phyloP scores from a whole-genome alignment of 164 flowering plant species.

The Kingdonia uniflora region DNA sequence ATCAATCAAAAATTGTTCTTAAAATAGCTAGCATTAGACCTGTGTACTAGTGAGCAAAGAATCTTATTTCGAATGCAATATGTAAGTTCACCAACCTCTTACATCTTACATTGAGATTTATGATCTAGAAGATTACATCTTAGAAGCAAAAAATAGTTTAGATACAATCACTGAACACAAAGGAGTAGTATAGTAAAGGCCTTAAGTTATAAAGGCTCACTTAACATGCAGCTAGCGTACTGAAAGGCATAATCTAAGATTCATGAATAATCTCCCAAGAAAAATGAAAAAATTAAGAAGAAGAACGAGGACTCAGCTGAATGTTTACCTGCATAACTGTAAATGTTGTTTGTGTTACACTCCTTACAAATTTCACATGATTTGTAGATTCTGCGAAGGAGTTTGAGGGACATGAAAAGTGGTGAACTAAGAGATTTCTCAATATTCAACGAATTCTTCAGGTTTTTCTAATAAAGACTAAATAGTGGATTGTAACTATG shows the following conservation, averaged over 20 bases:
- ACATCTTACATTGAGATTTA: background rate
- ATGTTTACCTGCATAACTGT: no score
- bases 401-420: conserved; percentile 71
- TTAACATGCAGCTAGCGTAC: background rate
- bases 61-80: conserved; percentile 86
- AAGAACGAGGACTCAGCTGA: no score
- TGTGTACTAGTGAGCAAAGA: conserved; percentile 71
- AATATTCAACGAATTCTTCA: conserved; percentile 52
- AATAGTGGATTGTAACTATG: background rate
- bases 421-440: conserved; percentile 77
- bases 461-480: conserved; percentile 46
- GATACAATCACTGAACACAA: no score
- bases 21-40: conserved; percentile 80
- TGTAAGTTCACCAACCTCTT: conserved; percentile 36
- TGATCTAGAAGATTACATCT: no score
- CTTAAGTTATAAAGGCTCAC: background rate
- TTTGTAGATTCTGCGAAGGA: conserved; percentile 71
- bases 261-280: no score
- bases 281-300: no score
- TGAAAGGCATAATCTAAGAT: background rate
- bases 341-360: background rate
- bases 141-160: no score
- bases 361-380: background rate
- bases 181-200: background rate
- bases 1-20: conserved; percentile 64